phyloP scores from a whole-genome alignment of 2,329 filamentous ascomycete species.

The Pseudogymnoascus sp. region DNA sequence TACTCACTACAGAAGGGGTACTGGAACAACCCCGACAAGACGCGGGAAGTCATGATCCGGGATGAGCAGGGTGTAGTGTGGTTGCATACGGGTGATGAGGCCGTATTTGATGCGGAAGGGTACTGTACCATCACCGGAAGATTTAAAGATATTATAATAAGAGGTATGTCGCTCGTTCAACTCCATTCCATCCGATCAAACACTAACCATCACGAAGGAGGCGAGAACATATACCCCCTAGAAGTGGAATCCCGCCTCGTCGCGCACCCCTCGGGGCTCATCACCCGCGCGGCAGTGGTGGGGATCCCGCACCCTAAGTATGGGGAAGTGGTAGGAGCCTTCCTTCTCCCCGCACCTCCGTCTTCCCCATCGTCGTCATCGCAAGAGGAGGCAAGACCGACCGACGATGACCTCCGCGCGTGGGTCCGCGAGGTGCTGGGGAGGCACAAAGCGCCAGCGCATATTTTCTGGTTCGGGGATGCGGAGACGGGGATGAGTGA shows the following conservation, averaged over 20 bases:
- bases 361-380: constrained; percentile 7
- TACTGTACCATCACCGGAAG: constrained; percentile 69
- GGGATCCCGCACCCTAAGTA: constrained; percentile 65
- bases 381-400: constrained; percentile 30
- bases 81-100: constrained; percentile 63
- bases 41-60: constrained; percentile 51
- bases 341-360: constrained; percentile 41
- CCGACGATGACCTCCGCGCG: constrained; percentile 49
- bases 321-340: constrained; percentile 66
- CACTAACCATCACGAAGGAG: constrained; percentile 40
- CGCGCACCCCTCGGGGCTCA: constrained; percentile 46
- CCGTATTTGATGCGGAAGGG: constrained; percentile 60
- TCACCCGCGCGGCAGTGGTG: constrained; percentile 62
- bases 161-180: constrained; percentile 41
- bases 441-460: constrained; percentile 61
- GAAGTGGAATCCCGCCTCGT: constrained; percentile 71
- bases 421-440: constrained; percentile 59
- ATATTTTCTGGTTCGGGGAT: constrained; percentile 71
- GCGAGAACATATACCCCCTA: constrained; percentile 68
- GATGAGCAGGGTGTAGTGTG: constrained; percentile 52
- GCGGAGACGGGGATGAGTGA: constrained; percentile 45
- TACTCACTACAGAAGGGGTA: constrained; percentile 67
- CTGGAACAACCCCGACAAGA: constrained; percentile 69
- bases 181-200: neutral
- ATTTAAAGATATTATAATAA: constrained; percentile 75